phyloP scores from a whole-genome alignment of 495 filamentous ascomycete species.

The Trichocladium antarcticum region DNA sequence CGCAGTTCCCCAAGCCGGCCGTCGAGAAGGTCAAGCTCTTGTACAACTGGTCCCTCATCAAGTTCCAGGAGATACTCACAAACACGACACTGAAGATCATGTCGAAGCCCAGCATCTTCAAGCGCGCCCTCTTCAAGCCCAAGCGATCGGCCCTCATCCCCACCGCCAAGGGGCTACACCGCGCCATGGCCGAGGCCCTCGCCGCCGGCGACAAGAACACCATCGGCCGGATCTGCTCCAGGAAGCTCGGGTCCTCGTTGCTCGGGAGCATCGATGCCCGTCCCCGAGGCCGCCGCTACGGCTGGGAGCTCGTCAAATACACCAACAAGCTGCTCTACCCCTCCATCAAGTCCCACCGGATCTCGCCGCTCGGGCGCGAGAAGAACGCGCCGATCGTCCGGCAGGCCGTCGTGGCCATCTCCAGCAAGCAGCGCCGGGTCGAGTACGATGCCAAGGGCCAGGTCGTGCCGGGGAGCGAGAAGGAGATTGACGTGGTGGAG shows the following conservation, averaged over 20 bases:
- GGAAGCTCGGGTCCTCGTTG: constrained; percentile 49
- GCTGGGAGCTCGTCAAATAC: constrained; percentile 60
- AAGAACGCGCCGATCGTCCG: constrained; percentile 33
- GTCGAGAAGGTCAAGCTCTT: constrained; percentile 9
- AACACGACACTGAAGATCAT: constrained; percentile 8
- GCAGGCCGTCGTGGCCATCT: constrained; percentile 64
- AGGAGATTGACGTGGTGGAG: constrained; percentile 57
- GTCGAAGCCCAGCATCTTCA: constrained; percentile 24
- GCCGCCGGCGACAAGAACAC: constrained; percentile 51
- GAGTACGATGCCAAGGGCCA: constrained; percentile 28
- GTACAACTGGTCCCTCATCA: constrained; percentile 12
- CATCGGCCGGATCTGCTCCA: constrained; percentile 48
- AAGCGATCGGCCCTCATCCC: constrained; percentile 34
- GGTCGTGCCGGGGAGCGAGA: constrained; percentile 37
- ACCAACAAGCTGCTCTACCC: constrained; percentile 36
- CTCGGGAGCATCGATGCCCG: constrained; percentile 45
- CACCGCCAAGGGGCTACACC: constrained; percentile 50
- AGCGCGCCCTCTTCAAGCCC: constrained; percentile 26
- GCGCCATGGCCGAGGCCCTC: constrained; percentile 59
- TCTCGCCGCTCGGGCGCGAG: constrained; percentile 37
- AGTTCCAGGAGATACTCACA: constrained; percentile 1
- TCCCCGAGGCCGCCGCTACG: constrained; percentile 34
- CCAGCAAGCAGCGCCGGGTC: constrained; percentile 51
- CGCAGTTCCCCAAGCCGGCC: constrained; percentile 8
- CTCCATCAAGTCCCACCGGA: constrained; percentile 50